Conservation (phyloP, 768 basidiomycete species). For the Tubosaeta sp. region DNA sequence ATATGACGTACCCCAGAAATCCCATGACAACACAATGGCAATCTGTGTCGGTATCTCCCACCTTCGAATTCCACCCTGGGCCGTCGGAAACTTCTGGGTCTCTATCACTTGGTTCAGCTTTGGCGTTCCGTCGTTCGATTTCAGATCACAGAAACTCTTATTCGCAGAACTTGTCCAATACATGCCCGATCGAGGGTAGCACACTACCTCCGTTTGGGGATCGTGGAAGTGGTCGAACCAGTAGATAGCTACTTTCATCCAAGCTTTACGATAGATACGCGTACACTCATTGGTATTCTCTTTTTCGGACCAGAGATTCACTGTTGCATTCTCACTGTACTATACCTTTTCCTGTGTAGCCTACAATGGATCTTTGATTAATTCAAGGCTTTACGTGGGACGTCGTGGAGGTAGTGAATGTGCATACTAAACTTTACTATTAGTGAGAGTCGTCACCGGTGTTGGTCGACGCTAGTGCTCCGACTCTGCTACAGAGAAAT, state of each 20-base stretch:
- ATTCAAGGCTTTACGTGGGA: background rate
- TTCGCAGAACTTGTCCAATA: background rate
- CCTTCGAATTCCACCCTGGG: background rate
- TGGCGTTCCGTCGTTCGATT: background rate
- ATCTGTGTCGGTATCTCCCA: background rate
- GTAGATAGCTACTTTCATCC: background rate
- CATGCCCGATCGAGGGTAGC: constrained; percentile 3
- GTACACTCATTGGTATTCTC: background rate
- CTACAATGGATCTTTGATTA: background rate
- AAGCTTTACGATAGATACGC: background rate
- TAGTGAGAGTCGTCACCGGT: background rate
- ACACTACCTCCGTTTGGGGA: constrained; percentile 3
- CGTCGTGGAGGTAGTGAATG: background rate
- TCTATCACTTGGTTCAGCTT: background rate
- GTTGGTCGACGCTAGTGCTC: no score
- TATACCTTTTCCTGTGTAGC: background rate
- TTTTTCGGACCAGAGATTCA: background rate
- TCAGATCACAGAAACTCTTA: constrained; percentile 4
- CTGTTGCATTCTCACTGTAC: background rate
- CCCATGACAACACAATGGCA: constrained; percentile 3
- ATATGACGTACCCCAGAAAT: background rate
- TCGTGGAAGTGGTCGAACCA: background rate
- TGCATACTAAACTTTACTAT: no score
- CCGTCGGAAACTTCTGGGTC: background rate
- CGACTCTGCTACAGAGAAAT: no score